Evolutionary conservation across 2,329 filamentous ascomycete genomes (phyloP).

Genomic region (Aspergillus texensis): DNA sequence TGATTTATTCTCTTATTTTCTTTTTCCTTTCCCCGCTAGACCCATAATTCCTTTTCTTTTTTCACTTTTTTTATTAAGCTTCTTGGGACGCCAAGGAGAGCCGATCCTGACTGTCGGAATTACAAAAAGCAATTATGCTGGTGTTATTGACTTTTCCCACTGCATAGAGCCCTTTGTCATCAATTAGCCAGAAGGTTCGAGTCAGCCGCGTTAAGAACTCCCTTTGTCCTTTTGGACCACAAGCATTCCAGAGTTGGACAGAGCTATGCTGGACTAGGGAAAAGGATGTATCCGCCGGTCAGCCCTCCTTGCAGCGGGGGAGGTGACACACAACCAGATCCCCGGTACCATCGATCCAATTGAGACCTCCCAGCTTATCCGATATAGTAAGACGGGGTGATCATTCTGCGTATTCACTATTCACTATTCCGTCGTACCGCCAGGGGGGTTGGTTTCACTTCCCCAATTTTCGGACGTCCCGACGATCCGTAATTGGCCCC

Average conservation of each 20-base stretch:
- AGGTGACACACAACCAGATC: constrained; percentile 19
- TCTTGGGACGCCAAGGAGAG: constrained; percentile 8
- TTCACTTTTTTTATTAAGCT: not conserved
- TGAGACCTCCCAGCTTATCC: not conserved
- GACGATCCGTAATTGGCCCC: not conserved
- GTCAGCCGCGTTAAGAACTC: not conserved
- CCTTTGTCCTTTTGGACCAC: not conserved
- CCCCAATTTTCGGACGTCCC: not conserved
- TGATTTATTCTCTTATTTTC: not conserved
- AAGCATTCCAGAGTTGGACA: not conserved
- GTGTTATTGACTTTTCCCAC: not conserved
- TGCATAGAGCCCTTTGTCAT: not conserved
- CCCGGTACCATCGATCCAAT: constrained; percentile 20
- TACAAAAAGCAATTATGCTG: constrained; percentile 10
- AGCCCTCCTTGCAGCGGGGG: constrained; percentile 11
- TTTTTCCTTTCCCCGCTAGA: not conserved
- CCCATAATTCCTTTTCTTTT: not conserved
- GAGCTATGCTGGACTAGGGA: not conserved
- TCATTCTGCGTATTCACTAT: not conserved
- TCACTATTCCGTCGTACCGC: not conserved
- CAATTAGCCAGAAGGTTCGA: not conserved
- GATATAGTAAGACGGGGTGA: not conserved
- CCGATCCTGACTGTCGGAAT: constrained; percentile 2
- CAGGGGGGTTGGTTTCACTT: not conserved
- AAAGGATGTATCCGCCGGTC: not conserved